Base-by-base conservation (phyloP, 805 yeast genomes). In the Cyberlindnera lachancei region DNA sequence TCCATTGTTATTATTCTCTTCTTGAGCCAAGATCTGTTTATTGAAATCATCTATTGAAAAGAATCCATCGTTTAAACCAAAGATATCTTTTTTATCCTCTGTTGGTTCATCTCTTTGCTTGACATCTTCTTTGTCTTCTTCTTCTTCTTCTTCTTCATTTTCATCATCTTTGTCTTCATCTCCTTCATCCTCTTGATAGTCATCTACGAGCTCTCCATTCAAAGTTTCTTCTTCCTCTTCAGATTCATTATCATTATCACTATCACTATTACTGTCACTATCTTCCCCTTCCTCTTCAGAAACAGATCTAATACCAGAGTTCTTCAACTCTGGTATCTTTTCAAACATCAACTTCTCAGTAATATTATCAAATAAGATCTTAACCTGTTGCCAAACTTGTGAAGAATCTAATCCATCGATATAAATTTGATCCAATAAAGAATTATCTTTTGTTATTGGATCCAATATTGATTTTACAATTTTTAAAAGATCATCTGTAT, bases 301-400 rank as follows among this genome's bases (percentile, higher is more conserved):
- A 9, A 25, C 28, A 12, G 20, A 18, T 16, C 12, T 24, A 38
- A 11, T 44, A 58, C 17, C 20, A 4, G 45, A 53, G 4, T 40
- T 52, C 41, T 62, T 70, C 36, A 79, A 49, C 23, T 59, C 63
- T 3, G 77, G 76, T 27, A 85, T 69, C 32, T 68, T 67, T 14
- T 66, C 72, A 34, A 64, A 67, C 51, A 83, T 52, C 22, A 86
- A 57, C 26, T 68, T 65, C 29, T 79, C 86, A 18, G 79, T 75
- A 10, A 81, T 80, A 7, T 79, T 80, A 37, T 87, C 96, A 23
- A 86, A 62, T 14, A 90, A 79, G 61, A 90, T 70, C 56, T 83
- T 85, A 3, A 84, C 79, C 58, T 90, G 97, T 35, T 90, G 94
- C 86, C 90, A 90, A 0, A 92, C 87, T 53, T 90, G 97, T 24